These are phyloP conservation scores for Aphanomyces invadans DNA, from an alignment of 352 stramenopile genomes.

Conservation along the genomic window DNA sequence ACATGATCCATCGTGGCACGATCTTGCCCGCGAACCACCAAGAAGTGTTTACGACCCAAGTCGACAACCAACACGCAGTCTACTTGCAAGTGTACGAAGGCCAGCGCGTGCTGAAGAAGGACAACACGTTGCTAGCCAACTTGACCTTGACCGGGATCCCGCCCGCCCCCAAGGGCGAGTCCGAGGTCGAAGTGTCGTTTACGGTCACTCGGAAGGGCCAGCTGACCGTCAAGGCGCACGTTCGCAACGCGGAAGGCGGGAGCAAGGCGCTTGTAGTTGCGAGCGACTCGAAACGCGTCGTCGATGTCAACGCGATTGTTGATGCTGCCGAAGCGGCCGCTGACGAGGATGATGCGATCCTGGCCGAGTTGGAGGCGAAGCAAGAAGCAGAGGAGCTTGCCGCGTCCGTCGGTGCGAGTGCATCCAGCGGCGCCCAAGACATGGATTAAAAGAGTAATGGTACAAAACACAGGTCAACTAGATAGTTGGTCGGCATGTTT, in stretches of 20 bases:
- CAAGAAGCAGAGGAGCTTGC: conserved; percentile 40
- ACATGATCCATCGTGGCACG: conserved; percentile 88
- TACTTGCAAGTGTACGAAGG: conserved; percentile 93
- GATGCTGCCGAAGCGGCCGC: conserved; percentile 78
- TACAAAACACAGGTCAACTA: not conserved
- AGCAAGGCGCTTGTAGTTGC: conserved; percentile 71
- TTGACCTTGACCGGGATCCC: conserved; percentile 87
- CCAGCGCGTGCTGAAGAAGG: conserved; percentile 95
- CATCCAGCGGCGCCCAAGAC: not conserved
- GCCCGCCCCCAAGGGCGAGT: conserved; percentile 81
- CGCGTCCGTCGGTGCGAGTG: not conserved
- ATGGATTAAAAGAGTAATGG: conserved; percentile 21
- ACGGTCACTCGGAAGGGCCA: conserved; percentile 89
- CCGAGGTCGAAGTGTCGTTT: conserved; percentile 91
- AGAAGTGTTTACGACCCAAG: conserved; percentile 85
- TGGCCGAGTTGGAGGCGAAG: conserved; percentile 65
- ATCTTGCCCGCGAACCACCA: conserved; percentile 77
- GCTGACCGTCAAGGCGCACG: conserved; percentile 90
- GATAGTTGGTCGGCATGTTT: too few species aligned
- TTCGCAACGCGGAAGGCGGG: conserved; percentile 38
- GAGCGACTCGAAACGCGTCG: conserved; percentile 64
- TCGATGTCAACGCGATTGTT: conserved; percentile 63
- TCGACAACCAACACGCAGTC: conserved; percentile 87
- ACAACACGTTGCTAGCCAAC: conserved; percentile 91
- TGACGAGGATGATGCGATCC: conserved; percentile 68